These are phyloP conservation scores for Ogataea allantospora DNA, from an alignment of 805 yeast species.

Conservation along the genomic window DNA sequence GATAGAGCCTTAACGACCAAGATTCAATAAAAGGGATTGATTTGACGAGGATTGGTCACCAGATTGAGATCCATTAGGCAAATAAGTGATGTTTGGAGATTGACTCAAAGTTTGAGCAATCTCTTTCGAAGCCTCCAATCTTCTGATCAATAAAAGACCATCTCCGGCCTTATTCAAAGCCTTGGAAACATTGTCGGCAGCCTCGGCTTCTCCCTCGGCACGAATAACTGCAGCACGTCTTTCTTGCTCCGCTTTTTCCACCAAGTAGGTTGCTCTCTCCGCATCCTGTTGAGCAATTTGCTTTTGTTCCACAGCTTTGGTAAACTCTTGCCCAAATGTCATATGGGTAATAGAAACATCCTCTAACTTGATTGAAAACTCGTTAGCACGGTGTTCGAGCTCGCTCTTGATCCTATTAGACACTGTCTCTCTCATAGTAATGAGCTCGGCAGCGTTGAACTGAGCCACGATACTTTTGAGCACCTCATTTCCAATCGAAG, in stretches of 20 bases:
- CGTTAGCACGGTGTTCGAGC: slow-evolving; percentile 75
- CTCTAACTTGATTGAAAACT: slow-evolving; percentile 87
- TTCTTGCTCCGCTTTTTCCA: slow-evolving; percentile 96
- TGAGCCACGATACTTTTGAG: slow-evolving; percentile 96
- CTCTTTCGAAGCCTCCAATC: slow-evolving; percentile 95
- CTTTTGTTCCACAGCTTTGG: slow-evolving; percentile 97
- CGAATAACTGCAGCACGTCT: slow-evolving; percentile 91
- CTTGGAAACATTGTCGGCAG: slow-evolving; percentile 91
- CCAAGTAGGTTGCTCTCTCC: slow-evolving; percentile 89
- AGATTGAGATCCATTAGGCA: slow-evolving; percentile 55
- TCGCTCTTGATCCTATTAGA: slow-evolving; percentile 87
- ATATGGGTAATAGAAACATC: slow-evolving; percentile 97
- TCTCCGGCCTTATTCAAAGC: slow-evolving; percentile 95
- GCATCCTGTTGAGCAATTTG: slow-evolving; percentile 99
- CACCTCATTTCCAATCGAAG: slow-evolving; percentile 96
- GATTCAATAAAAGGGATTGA: slow-evolving; percentile 62
- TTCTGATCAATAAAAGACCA: slow-evolving; percentile 87
- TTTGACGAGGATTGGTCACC: slow-evolving; percentile 38
- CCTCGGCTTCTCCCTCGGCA: slow-evolving; percentile 99
- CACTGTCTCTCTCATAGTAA: slow-evolving; percentile 95
- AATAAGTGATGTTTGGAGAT: slow-evolving; percentile 83
- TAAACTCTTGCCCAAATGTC: slow-evolving; percentile 95
- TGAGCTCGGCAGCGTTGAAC: slow-evolving; percentile 96
- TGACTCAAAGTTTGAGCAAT: slow-evolving; percentile 85
- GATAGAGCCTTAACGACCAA: slow-evolving; percentile 53